Evolutionary conservation across 1,284 basidiomycete species (phyloP), one percentile per base, ranked within the genome.

Genomic region (Farysia itapuensis): DNA sequence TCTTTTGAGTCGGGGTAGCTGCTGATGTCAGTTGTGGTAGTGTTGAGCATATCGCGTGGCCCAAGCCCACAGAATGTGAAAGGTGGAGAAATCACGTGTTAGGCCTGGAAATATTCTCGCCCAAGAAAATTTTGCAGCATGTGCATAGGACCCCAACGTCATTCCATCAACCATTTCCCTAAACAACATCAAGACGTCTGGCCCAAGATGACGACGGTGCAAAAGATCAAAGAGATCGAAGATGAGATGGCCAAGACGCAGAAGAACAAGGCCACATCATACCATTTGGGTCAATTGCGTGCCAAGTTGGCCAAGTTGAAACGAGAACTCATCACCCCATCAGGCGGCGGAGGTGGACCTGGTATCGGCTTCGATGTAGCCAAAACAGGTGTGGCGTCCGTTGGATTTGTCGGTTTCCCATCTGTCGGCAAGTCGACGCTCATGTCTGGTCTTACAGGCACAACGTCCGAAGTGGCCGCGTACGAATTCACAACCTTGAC

Each of bases 371-470:
- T 98, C 81, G 94, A 98, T 82, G 94, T 98, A 25, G 92, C 93
- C 35, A 83, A 93, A 77, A 97, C 94, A 8, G 95, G 95, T 78
- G 89, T 83, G 20, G 95, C 95, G 2, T 90, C 88, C 33, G 94
- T 99, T 6, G 95, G 95, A 11, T 72, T 74, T 37, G 65, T 69
- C 18, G 69, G 74, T 4, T 79, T 80, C 49, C 79, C 79, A 0
- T 78, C 77, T 5, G 79, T 80, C 9, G 79, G 79, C 16, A 81
- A 98, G 86, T 96, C 91, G 19, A 95, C 91, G 8, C 57, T 74
- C 25, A 98, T 98, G 94, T 93, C 92, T 33, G 96, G 94, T 75
- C 82, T 99, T 50, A 98, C 94, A 35, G 95, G 95, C 43, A 98
- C 94, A 18, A 89, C 93, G 70, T 97, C 93, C 29, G 92, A 96